Conservation (phyloP, 148 eudicot genomes). For the Chenopodium suecicum region DNA sequence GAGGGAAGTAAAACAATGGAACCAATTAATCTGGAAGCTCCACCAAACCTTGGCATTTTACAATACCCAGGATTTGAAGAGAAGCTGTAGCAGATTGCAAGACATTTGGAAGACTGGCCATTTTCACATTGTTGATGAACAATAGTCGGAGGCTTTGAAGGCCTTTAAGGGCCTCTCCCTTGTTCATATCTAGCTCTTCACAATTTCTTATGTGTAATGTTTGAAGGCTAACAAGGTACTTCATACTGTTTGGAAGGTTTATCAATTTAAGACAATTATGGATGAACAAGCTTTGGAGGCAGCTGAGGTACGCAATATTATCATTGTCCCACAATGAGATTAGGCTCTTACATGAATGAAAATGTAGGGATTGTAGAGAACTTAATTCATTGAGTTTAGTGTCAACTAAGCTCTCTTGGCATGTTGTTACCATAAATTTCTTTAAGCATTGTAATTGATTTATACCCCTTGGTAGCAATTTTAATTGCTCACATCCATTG, state of each 20-base stretch:
- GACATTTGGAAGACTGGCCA: constrained; percentile 20
- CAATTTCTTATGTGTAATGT: constrained; percentile 36
- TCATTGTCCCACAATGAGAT: constrained; percentile 36
- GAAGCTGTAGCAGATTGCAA: constrained; percentile 24
- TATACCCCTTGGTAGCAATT: constrained; percentile 35
- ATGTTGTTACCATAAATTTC: constrained; percentile 34
- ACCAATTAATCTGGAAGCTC: too few relatives aligned
- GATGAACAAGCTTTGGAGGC: constrained; percentile 33
- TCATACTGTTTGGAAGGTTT: constrained; percentile 34
- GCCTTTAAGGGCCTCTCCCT: constrained; percentile 38
- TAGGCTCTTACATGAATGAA: constrained; percentile 25
- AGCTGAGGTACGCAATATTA: constrained; percentile 23
- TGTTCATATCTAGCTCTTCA: constrained; percentile 34
- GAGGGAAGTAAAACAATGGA: too few relatives aligned
- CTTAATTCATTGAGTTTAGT: constrained; percentile 19
- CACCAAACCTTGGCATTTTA: too few relatives aligned
- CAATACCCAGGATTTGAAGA: too few relatives aligned
- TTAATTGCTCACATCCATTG: constrained; percentile 30
- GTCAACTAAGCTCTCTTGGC: constrained; percentile 15
- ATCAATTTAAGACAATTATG: constrained; percentile 36
- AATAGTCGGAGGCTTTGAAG: constrained; percentile 32
- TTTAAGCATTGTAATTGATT: constrained; percentile 33
- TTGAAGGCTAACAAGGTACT: constrained; percentile 30
- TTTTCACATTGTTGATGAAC: constrained; percentile 26
- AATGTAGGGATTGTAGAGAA: constrained; percentile 26